phyloP scores from a whole-genome alignment of 805 yeast species.

The Lipomyces spencermartinsiae region DNA sequence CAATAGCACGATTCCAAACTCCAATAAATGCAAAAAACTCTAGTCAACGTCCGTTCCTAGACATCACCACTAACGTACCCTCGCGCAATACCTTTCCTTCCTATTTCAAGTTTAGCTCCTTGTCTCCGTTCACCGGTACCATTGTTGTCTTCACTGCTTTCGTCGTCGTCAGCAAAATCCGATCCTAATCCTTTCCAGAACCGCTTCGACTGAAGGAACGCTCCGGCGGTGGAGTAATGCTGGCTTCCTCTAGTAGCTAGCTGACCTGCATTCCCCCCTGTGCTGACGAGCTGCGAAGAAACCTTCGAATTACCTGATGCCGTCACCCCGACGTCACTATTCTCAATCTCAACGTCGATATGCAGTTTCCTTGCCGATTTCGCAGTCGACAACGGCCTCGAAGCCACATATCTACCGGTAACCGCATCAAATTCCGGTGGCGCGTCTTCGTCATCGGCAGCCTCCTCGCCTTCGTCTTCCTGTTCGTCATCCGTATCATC shows the following conservation, averaged over 20 bases:
- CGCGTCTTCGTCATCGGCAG: constrained; percentile 53
- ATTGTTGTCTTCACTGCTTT: constrained; percentile 43
- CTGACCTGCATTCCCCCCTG: constrained; percentile 54
- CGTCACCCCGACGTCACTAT: constrained; percentile 35
- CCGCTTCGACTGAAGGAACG: constrained; percentile 67
- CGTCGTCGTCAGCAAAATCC: constrained; percentile 57
- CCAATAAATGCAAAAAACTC: constrained; percentile 2
- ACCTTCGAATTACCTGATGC: not conserved
- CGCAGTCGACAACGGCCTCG: constrained; percentile 64
- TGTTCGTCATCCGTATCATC: constrained; percentile 29
- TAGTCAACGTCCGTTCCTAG: not conserved
- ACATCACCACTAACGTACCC: constrained; percentile 58
- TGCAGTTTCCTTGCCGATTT: constrained; percentile 62
- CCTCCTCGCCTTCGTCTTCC: constrained; percentile 40
- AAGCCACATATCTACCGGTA: constrained; percentile 74
- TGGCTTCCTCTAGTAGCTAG: constrained; percentile 71
- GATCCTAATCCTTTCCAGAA: constrained; percentile 91
- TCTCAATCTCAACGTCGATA: constrained; percentile 60
- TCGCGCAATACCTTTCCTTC: constrained; percentile 87
- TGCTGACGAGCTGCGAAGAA: constrained; percentile 32
- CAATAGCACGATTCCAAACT: not conserved
- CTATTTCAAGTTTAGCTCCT: constrained; percentile 84
- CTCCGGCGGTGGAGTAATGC: constrained; percentile 82
- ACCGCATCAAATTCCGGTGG: constrained; percentile 85
- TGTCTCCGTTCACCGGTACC: constrained; percentile 42